Percentiles rank a stretch among this genome's conserved stretches.
Conservation (phyloP, 176 grass and related monocot species). For the Elaeis guineensis region DNA sequence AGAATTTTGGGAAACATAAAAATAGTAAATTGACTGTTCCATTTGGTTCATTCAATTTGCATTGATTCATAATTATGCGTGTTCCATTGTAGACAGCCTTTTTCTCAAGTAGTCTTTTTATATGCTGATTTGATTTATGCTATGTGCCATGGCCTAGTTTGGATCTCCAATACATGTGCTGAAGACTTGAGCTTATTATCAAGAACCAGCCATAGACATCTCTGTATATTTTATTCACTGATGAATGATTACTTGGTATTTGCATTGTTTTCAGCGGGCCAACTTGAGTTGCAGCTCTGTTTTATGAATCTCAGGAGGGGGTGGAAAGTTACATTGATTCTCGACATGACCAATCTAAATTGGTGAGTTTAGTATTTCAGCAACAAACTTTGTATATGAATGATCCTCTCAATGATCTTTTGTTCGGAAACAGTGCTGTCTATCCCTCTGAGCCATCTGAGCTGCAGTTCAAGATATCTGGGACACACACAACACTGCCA, state of each 20-base stretch:
- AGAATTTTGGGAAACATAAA: no score
- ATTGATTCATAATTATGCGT: no score
- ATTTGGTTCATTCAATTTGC: no score
- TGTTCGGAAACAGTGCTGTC: slow-evolving; percentile 30
- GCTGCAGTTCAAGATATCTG: slow-evolving; percentile 37
- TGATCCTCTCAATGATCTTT: not conserved
- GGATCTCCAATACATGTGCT: no score
- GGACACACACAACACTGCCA: slow-evolving; percentile 44
- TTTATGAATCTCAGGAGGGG: slow-evolving; percentile 57
- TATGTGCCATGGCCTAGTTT: no score
- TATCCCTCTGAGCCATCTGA: slow-evolving; percentile 76
- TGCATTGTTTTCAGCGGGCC: slow-evolving; percentile 36
- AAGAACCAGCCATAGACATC: no score
- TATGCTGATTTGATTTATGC: no score
- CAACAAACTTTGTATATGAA: slow-evolving; percentile 1
- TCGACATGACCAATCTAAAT: slow-evolving; percentile 65
- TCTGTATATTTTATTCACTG: no score
- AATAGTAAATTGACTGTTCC: no score
- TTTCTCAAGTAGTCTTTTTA: no score
- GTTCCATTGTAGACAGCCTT: no score
- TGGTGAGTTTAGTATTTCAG: slow-evolving; percentile 39
- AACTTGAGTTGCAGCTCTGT: slow-evolving; percentile 46
- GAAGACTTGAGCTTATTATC: no score
- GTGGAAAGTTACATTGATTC: slow-evolving; percentile 43
- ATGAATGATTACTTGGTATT: not conserved